Base-by-base conservation (phyloP, 2,329 filamentous ascomycete species). In the Bipolaris bicolor region DNA sequence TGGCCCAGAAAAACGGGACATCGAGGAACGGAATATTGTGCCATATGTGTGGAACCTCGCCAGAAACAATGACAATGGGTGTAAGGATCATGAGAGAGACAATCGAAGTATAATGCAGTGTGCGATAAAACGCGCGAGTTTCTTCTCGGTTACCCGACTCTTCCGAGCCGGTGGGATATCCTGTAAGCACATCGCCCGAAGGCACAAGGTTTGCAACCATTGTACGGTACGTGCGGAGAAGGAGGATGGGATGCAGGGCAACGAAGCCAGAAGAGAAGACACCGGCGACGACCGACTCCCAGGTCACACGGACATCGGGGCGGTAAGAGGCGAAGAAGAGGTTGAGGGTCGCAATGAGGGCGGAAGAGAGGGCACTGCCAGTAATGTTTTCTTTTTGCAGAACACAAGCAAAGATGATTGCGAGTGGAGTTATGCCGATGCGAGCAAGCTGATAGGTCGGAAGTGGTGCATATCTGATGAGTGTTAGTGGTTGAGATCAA, bases 1-100 rank as follows among this genome's bases (percentile, higher is more conserved):
- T 80, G 40, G 84, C 71, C 82, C 82, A 84, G 72, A 84, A 83
- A 68, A 81, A 85, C 2, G 81, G 81, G 1, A 84, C 80, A 55
- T 84, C 82, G 10, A 84, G 76, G 69, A 83, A 81, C 52, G 83
- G 83, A 53, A 83, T 83, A 58, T 84, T 84, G 16, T 80, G 78
- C 50, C 75, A 75, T 33, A 85, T 83, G 53, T 81, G 76, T 5
- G 70, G 66, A 2, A 83, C 63, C 50, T 84, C 82, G 31, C 82
- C 82, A 1, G 79, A 81, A 16, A 84, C 59, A 24, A 84, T 65
- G 18, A 83, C 77, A 41, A 84, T 76, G 1, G 82, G 82, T 1
- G 79, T 75, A 39, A 84, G 77, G 2, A 84, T 67, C 29, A 81
- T 60, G 40, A 84, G 77, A 3, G 81, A 80, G 24, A 84, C 73